A percentile compares a stretch with the other conserved stretches of the same genome.
Evolutionary conservation across 495 filamentous ascomycete genomes (phyloP).

Genomic region (Glutinoglossum americanum): DNA sequence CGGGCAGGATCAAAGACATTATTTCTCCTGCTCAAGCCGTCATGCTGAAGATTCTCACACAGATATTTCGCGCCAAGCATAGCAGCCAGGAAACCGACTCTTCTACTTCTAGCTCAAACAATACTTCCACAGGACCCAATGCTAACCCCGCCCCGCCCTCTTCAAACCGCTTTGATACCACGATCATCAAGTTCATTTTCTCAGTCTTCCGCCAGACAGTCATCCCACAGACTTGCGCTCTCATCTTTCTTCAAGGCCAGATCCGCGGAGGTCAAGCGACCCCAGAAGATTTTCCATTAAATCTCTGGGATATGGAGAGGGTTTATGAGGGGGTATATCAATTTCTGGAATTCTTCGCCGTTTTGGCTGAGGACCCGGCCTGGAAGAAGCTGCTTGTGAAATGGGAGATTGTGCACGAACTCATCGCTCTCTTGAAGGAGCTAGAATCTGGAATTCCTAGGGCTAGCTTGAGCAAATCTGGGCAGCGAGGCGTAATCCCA

Average conservation of each 20-base stretch:
- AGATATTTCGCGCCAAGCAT: slow-evolving; percentile 51
- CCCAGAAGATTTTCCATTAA: slow-evolving; percentile 73
- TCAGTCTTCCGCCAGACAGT: slow-evolving; percentile 79
- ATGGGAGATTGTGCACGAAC: slow-evolving; percentile 72
- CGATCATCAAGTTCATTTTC: slow-evolving; percentile 72
- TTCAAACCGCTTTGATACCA: slow-evolving; percentile 33
- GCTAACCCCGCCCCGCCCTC: slow-evolving; percentile 9
- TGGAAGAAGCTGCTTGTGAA: slow-evolving; percentile 47
- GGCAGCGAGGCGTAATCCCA: slow-evolving; percentile 13
- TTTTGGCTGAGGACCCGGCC: slow-evolving; percentile 45
- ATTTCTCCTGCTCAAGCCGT: slow-evolving; percentile 88
- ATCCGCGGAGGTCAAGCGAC: slow-evolving; percentile 44
- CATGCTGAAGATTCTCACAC: slow-evolving; percentile 68
- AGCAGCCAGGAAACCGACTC: neutral
- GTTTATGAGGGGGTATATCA: slow-evolving; percentile 77
- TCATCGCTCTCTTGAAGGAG: slow-evolving; percentile 65
- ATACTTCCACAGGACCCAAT: slow-evolving; percentile 9
- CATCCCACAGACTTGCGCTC: slow-evolving; percentile 75
- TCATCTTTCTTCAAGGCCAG: slow-evolving; percentile 83
- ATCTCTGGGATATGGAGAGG: slow-evolving; percentile 92
- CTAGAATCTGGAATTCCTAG: slow-evolving; percentile 71
- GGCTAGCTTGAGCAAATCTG: slow-evolving; percentile 13
- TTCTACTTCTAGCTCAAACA: slow-evolving; percentile 7
- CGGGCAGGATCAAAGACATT: slow-evolving; percentile 54
- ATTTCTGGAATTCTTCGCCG: slow-evolving; percentile 85